Evolutionary conservation across 2,329 filamentous ascomycete genomes (phyloP), one percentile per base, ranked within the genome.

Genomic region (Neoarthrinium moseri): DNA sequence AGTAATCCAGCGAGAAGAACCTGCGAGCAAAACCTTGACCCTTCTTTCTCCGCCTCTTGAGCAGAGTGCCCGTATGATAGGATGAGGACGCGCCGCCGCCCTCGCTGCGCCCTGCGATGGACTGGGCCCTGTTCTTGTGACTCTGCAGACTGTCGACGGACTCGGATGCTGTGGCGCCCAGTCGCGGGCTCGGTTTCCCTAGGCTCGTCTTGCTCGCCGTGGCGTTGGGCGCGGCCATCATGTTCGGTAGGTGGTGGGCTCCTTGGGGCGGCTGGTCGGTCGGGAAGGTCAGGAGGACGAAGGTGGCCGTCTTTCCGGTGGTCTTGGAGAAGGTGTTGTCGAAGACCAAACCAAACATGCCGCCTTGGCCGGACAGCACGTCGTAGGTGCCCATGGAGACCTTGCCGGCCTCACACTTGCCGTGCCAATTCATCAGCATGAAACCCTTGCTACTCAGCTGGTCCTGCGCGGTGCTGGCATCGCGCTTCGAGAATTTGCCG

Each of bases 301-400:
- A 89, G 6, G 92, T 97, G 17, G 91, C 91, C 23, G 87, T 96
- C 71, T 99, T 99, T 43, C 91, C 94, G 33, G 88, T 86, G 66
- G 86, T 89, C 71, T 96, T 97, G 49, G 91, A 96, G 65, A 99
- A 99, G 22, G 94, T 99, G 63, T 99, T 99, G 79, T 99, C 94
- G 62, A 99, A 96, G 24, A 97, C 90, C 50, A 99, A 75, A 46
- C 91, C 94, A 64, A 95, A 99, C 82, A 96, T 96, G 61, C 94
- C 94, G 20, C 85, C 89, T 52, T 94, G 83, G 26, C 83, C 83
- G 6, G 73, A 60, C 1, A 74, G 73, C 20, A 97, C 89, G 61
- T 96, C 87, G 63, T 90, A 89, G 17, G 86, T 94, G 24, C 92
- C 94, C 66, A 92, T 90, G 17, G 89, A 88, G 41, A 96, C 91